Conservation (phyloP, 352 stramenopile genomes). For the Globisporangium polare region DNA sequence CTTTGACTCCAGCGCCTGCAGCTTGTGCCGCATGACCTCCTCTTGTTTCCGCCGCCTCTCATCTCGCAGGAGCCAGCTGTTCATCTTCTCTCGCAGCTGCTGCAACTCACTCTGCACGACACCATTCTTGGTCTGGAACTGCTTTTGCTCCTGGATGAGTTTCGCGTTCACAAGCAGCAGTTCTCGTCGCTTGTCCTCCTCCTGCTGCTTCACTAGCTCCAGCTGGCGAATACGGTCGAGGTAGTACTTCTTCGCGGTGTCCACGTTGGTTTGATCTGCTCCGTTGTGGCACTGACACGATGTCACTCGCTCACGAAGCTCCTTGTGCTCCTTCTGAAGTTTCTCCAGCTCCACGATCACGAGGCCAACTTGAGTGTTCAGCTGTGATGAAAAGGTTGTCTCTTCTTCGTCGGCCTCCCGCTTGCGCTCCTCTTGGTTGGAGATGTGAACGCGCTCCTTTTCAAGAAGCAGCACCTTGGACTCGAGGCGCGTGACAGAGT, state of each 20-base stretch:
- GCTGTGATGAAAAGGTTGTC: conserved; percentile 27
- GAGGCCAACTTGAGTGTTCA: conserved; percentile 39
- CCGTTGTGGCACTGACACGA: conserved; percentile 18
- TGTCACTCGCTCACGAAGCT: conserved; percentile 21
- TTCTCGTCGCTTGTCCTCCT: conserved; percentile 56
- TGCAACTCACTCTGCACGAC: conserved; percentile 25
- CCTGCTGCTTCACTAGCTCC: conserved; percentile 34
- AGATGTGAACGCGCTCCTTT: conserved; percentile 39
- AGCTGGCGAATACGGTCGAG: conserved; percentile 46
- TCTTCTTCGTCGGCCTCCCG: conserved; percentile 26
- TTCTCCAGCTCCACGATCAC: conserved; percentile 43
- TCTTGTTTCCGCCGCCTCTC: conserved; percentile 43
- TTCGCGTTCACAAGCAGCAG: conserved; percentile 64
- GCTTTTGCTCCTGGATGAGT: conserved; percentile 59
- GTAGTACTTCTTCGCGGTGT: conserved; percentile 31
- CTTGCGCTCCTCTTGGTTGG: conserved; percentile 30
- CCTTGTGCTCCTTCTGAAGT: conserved; percentile 38
- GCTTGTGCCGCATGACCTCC: conserved; percentile 13
- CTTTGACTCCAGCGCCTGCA: conserved; percentile 20
- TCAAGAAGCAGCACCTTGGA: conserved; percentile 46
- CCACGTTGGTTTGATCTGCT: not conserved
- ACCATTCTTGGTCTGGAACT: conserved; percentile 38
- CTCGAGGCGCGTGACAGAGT: conserved; percentile 30
- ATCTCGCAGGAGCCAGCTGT: conserved; percentile 44
- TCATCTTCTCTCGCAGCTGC: conserved; percentile 46